Evolutionary conservation across 83 land plant genomes (phyloP).

Genomic region (Thuja plicata): DNA sequence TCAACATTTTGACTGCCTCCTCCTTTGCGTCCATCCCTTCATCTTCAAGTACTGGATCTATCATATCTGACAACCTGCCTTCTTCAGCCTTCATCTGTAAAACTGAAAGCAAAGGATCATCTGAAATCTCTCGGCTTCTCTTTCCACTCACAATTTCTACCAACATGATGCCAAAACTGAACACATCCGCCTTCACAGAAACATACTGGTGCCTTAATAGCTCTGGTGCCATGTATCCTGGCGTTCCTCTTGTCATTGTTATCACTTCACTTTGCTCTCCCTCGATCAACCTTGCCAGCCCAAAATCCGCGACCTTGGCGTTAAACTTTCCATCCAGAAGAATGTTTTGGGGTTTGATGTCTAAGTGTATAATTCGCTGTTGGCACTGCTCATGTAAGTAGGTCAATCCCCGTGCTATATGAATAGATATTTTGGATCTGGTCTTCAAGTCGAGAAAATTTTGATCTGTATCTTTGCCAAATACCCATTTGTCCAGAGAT

Average conservation of each 20-base stretch:
- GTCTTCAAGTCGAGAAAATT: neutral
- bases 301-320: constrained; percentile 30
- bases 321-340: constrained; percentile 35
- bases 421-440: neutral
- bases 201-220: neutral
- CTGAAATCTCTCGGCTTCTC: neutral
- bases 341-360: constrained; percentile 61
- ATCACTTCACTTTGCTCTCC: constrained; percentile 17
- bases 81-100: neutral
- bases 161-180: constrained; percentile 27
- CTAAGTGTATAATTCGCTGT: constrained; percentile 51
- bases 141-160: constrained; percentile 21
- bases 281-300: constrained; percentile 8
- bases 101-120: neutral
- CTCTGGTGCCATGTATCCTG: constrained; percentile 24
- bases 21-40: neutral
- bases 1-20: neutral
- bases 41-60: neutral
- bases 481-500: constrained; percentile 12
- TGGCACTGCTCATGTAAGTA: constrained; percentile 45
- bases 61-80: neutral
- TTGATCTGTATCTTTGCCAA: neutral
- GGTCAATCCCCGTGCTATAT: constrained; percentile 27
- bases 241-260: constrained; percentile 20
- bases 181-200: constrained; percentile 10